A percentile compares a stretch with the other conserved stretches of the same genome.
Evolutionary conservation across 176 grass and related monocot species (phyloP).

Genomic region (Luzula sylvatica): DNA sequence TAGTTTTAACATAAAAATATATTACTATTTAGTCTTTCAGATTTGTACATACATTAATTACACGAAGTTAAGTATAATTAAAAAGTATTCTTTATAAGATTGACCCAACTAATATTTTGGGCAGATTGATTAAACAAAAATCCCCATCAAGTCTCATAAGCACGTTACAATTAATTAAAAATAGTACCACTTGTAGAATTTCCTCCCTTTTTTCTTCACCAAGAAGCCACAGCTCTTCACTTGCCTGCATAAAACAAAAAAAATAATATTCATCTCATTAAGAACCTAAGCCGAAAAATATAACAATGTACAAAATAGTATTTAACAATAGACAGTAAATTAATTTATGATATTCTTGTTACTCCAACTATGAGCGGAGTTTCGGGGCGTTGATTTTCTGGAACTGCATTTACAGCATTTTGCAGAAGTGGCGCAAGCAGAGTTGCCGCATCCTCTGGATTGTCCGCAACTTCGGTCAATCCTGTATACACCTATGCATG

Average conservation of each 20-base stretch:
- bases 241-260: constrained; percentile 18
- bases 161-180: background rate
- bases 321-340: background rate
- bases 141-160: no score
- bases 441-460: constrained; percentile 24
- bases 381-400: background rate
- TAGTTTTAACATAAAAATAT: background rate
- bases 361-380: constrained; percentile 50
- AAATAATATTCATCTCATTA: no score
- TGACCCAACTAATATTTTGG: no score
- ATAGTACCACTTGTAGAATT: constrained; percentile 34
- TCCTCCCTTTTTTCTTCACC: constrained; percentile 26
- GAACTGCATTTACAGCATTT: constrained; percentile 29
- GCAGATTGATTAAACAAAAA: no score
- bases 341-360: background rate
- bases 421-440: constrained; percentile 28
- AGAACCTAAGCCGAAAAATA: no score
- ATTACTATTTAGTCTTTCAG: background rate
- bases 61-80: no score
- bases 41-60: no score
- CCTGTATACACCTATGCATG: constrained; percentile 24
- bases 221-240: constrained; percentile 30
- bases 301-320: no score
- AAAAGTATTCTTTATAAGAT: no score
- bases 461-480: constrained; percentile 38